A percentile compares a stretch with the other conserved stretches of the same genome.
Evolutionary conservation across 495 filamentous ascomycete species (phyloP).

Genomic region (Poronia punctata): DNA sequence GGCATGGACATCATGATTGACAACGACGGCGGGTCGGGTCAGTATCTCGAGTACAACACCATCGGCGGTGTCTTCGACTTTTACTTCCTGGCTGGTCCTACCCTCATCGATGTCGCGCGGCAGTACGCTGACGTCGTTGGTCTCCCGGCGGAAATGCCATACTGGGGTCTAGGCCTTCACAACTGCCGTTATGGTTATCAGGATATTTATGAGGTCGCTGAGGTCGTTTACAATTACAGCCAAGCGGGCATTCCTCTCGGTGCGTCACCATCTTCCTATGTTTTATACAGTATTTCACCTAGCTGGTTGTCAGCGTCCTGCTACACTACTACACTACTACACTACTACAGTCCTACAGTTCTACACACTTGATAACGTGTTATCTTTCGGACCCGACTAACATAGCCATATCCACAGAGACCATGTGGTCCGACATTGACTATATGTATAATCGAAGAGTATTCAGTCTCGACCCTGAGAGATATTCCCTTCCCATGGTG

Average conservation of each 20-base stretch:
- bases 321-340: no score
- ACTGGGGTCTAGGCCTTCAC: constrained; percentile 81
- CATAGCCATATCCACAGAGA: no score
- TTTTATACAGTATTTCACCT: no score
- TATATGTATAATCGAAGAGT: constrained; percentile 61
- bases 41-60: constrained; percentile 80
- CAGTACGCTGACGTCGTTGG: constrained; percentile 71
- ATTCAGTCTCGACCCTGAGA: constrained; percentile 67
- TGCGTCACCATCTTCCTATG: no score
- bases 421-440: constrained; percentile 86
- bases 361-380: no score
- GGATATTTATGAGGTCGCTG: constrained; percentile 70
- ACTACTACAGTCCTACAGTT: no score
- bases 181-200: constrained; percentile 73
- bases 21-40: constrained; percentile 49
- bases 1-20: constrained; percentile 86
- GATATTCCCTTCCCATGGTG: constrained; percentile 62
- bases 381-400: no score
- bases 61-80: constrained; percentile 78
- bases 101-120: constrained; percentile 60
- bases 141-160: constrained; percentile 69
- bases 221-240: constrained; percentile 75
- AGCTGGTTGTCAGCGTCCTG: no score
- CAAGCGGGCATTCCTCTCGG: constrained; percentile 67
- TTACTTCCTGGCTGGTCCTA: constrained; percentile 73